phyloP scores from a whole-genome alignment of 23 red algal genomes.

The Gracilaria domingensis region DNA sequence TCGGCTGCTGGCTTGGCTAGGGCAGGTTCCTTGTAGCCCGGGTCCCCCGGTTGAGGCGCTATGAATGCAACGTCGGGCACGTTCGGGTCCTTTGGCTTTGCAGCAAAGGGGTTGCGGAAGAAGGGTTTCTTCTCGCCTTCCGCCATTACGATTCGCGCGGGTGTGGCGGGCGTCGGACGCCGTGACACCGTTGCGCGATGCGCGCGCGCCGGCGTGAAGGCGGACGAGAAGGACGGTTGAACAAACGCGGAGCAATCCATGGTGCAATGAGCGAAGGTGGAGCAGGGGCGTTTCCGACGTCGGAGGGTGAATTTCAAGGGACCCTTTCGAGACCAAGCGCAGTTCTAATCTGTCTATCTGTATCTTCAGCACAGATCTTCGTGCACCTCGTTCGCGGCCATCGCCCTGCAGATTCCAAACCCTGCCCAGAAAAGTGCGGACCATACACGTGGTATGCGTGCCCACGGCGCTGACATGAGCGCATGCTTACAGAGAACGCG shows the following conservation, averaged over 20 bases:
- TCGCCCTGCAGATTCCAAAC: neutral
- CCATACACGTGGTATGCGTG: neutral
- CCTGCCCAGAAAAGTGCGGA: neutral
- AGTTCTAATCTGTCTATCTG: too few relatives aligned
- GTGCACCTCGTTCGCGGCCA: neutral
- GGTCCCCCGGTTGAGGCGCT: constrained; percentile 49
- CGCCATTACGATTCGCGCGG: constrained; percentile 30
- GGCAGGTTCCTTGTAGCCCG: constrained; percentile 20
- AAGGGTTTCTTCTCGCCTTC: constrained; percentile 19
- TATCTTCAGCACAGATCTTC: neutral
- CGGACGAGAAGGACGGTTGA: neutral
- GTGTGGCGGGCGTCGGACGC: neutral
- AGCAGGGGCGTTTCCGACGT: too few relatives aligned
- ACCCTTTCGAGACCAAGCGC: too few relatives aligned
- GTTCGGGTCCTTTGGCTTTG: neutral
- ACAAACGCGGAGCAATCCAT: constrained; percentile 32
- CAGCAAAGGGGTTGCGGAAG: constrained; percentile 19
- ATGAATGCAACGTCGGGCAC: neutral
- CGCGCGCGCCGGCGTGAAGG: constrained; percentile 9
- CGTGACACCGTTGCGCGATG: neutral
- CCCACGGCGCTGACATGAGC: neutral
- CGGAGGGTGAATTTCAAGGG: too few relatives aligned
- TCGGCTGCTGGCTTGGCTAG: neutral
- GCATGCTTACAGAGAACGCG: neutral
- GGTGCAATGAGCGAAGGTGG: neutral